A percentile compares a stretch with the other conserved stretches of the same genome.
phyloP scores from a whole-genome alignment of 2,329 filamentous ascomycete species.

The Pestalotiopsis sp. region DNA sequence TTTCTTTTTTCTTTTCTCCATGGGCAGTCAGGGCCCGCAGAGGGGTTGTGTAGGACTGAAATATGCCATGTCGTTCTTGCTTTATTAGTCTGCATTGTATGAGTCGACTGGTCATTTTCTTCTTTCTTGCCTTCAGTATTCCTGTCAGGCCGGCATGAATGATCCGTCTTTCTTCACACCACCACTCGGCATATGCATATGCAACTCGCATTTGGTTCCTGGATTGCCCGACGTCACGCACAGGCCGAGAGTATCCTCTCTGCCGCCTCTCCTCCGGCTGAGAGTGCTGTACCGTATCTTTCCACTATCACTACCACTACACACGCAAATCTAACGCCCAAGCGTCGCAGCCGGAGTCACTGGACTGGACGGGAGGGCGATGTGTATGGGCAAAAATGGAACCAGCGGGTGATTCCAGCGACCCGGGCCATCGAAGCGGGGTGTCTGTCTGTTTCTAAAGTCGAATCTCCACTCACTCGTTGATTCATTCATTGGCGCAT shows the following conservation, averaged over 20 bases:
- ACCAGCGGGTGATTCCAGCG: neutral
- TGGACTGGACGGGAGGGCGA: no score
- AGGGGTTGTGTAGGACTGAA: neutral
- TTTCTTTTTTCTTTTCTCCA: neutral
- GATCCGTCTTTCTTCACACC: neutral
- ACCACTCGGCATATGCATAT: neutral
- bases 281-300: neutral
- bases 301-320: neutral
- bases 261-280: neutral
- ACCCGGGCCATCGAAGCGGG: neutral
- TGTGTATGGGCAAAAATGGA: neutral
- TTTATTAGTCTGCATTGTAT: neutral
- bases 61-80: neutral
- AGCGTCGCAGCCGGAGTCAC: neutral
- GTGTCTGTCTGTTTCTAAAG: neutral
- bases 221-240: neutral
- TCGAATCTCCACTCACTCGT: neutral
- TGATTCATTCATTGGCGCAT: neutral
- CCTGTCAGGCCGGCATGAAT: neutral
- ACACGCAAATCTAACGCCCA: neutral
- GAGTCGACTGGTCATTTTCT: neutral
- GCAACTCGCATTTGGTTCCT: neutral
- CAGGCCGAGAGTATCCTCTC: neutral
- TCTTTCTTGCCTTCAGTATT: neutral
- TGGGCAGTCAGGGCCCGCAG: neutral